Evolutionary conservation across 2,329 filamentous ascomycete genomes (phyloP), one percentile per base, ranked within the genome.

Genomic region (Aureobasidium sp.): DNA sequence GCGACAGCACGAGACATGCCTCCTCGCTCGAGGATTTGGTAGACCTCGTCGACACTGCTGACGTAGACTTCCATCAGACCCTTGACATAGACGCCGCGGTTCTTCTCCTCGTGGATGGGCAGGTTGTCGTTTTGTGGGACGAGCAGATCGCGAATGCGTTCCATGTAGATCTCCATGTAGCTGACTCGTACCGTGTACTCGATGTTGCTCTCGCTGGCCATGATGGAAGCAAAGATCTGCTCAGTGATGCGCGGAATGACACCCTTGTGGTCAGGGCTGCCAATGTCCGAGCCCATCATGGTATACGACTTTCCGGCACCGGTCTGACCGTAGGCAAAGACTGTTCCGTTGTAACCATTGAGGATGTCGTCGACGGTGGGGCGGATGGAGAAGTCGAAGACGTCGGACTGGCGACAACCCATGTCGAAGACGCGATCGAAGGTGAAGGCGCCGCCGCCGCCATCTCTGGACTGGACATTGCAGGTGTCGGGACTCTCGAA

Each of bases 131-230:
- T 96, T 64, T 92, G 89, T 12, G 94, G 94, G 27, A 88, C 86
- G 66, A 99, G 79, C 70, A 99, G 78, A 85, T 99, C 94, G 70
- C 93, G 86, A 74, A 99, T 97, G 68, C 89, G 86, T 79, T 99
- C 94, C 94, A 97, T 99, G 80, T 99, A 99, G 67, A 99, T 97
- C 77, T 99, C 94, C 92, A 99, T 97, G 77, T 97, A 97, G 76
- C 91, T 96, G 72, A 97, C 93, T 62, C 92, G 86, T 59, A 99
- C 93, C n/a, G 92, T 97, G 76, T 97, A 97, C 77, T 97, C 94
- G 74, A 97, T 97, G 68, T 90, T 96, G 70, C 87, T 87, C 47
- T 93, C 90, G 69, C 91, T 96, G 24, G 89, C 86, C 77, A 97
- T 82, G 74, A 97, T 97, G 77, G 90, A 96, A 69, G 89, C 87